Base-by-base conservation (phyloP, 2,329 filamentous ascomycete genomes). In the Cryphonectria parasitica region DNA sequence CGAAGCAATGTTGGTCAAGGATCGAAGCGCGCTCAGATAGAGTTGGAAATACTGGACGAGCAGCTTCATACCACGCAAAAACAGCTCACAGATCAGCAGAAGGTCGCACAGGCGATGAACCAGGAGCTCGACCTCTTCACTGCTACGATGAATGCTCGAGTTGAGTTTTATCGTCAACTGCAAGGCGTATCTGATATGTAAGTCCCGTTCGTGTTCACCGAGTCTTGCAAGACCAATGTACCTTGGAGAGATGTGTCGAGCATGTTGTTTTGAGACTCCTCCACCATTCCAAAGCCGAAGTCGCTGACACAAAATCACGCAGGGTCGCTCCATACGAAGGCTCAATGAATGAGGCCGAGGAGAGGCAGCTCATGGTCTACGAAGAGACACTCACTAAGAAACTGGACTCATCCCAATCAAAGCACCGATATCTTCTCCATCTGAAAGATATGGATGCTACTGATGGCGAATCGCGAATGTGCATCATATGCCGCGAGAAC, bases 151-250 rank as follows among this genome's bases (percentile, higher is more conserved):
- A 98, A 98, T 76, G 86, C 90, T 52, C 90, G 96, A 19, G 82
- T 98, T 0, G 94, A 96, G 70, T 98, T 94, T 78, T 98, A 98
- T 78, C 90, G 91, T 6, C 94, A 98, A 77, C 85, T 98, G 15
- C 96, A 98, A 77, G 88, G 89, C 36, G 90, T 98, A n/a, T 98
- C 95, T 0, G 95, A 98, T 15, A 64, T 64, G 61, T 64, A 64
- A 7, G 61, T 45, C 41, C 22, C 41, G 11, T 13, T 45, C 25
- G n/a, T 17, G 19, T 10, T 11, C 36, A 39, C n/a, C 1, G 36
- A 13, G 8, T 22, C 3, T 62, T 11, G 6, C 15, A 25, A 58
- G 25, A 28, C 15, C 28, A 13, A 58, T 3, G 54, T 31, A 28
- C 19, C 54, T 28, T 17, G 28, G 22, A 15, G 25, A 31, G 17